A percentile compares a stretch with the other conserved stretches of the same genome.
phyloP scores from a whole-genome alignment of 2,329 filamentous ascomycete genomes.

The Zymoseptoria pseudotritici region DNA sequence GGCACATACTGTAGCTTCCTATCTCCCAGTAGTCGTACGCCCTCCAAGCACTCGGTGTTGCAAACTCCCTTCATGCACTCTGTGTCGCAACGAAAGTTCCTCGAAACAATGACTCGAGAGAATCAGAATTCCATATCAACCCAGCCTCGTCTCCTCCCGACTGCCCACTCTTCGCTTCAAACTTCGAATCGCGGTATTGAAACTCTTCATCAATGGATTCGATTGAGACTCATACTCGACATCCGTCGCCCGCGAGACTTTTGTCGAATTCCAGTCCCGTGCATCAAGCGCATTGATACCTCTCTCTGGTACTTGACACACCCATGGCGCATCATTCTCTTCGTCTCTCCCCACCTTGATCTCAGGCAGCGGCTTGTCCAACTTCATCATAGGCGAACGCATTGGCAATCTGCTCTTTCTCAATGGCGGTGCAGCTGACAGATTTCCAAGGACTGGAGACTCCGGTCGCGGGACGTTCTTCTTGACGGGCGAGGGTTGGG shows the following conservation, averaged over 20 bases:
- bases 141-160: not conserved
- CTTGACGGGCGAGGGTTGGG: conserved; percentile 5
- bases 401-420: not conserved
- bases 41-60: too few species aligned
- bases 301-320: not conserved
- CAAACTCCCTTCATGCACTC: too few species aligned
- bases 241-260: not conserved
- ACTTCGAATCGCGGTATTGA: not conserved
- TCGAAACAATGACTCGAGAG: too few species aligned
- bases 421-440: not conserved
- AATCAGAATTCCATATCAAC: too few species aligned
- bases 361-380: not conserved
- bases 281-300: not conserved
- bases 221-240: not conserved
- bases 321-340: not conserved
- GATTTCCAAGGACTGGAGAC: not conserved
- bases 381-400: not conserved
- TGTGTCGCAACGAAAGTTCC: too few species aligned
- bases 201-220: not conserved
- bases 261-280: not conserved
- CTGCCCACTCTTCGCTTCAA: not conserved
- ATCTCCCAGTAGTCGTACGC: too few species aligned
- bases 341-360: not conserved
- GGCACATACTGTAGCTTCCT: too few species aligned
- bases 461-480: not conserved